Evolutionary conservation across 192 early-diverging fungal genomes (phyloP).

Genomic region (Geranomyces michiganensis): DNA sequence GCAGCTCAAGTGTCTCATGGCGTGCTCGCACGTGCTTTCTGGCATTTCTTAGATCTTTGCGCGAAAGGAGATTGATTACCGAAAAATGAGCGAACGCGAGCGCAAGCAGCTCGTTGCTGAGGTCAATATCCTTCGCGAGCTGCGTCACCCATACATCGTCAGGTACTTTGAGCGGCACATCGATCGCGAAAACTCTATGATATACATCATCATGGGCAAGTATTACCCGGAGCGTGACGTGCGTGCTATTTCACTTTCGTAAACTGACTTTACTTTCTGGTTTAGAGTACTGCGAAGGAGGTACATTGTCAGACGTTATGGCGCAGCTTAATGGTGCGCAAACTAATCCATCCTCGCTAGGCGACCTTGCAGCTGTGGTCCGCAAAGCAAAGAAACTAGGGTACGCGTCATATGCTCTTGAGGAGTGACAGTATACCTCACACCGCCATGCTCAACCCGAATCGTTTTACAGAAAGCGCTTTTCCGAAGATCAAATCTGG

Average conservation of each 20-base stretch:
- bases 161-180: conserved; percentile 71
- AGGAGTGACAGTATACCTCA: not conserved
- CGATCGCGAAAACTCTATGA: conserved; percentile 64
- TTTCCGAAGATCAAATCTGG: conserved; percentile 73
- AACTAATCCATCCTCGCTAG: conserved; percentile 17
- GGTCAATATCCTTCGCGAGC: conserved; percentile 74
- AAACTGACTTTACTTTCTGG: not conserved
- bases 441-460: too few species aligned
- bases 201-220: conserved; percentile 75
- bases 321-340: not conserved
- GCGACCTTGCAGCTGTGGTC: conserved; percentile 69
- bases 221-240: conserved; percentile 9
- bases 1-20: not conserved
- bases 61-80: conserved; percentile 79
- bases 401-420: conserved; percentile 3
- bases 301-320: conserved; percentile 10
- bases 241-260: not conserved
- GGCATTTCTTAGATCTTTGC: conserved; percentile 67
- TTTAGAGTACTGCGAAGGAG: conserved; percentile 73
- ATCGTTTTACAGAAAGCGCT: conserved; percentile 41
- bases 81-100: conserved; percentile 73
- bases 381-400: conserved; percentile 62
- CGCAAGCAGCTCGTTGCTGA: conserved; percentile 74
- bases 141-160: conserved; percentile 74
- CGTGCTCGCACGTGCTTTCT: not conserved